Base-by-base conservation (phyloP, 2,329 filamentous ascomycete species). In the Kalaharituber pfeilii region DNA sequence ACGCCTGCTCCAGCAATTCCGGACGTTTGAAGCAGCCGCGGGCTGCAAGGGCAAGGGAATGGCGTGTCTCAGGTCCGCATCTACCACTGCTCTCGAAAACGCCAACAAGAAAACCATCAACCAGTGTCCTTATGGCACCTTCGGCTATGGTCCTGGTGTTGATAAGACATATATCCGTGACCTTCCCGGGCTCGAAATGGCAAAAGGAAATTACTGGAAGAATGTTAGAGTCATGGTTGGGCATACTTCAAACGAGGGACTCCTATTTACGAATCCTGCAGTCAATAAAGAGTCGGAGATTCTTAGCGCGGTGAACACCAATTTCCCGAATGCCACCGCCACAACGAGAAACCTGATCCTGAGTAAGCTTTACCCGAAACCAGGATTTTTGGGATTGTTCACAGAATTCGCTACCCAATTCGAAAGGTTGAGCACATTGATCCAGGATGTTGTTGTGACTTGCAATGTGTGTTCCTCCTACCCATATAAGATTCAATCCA, bases 161-260 rank as follows among this genome's bases (percentile, higher is more conserved):
- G 69, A 70, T 56, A 64, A 66, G 22, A 59, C 53, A 11, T 65
- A 65, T 44, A 64, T 69, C 29, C 61, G 59, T 9, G 63, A 68
- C 26, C 59, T 69, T 5, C 63, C 67, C 3, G 56, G 60, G 1
- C 54, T 68, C 5, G 67, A 69, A 51, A 63, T 66, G 20, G 60
- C 60, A 20, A 52, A 45, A 55, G 67, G 65, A 7, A 66, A 67
- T 15, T 67, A 63, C 47, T 68, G 64, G 61, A 65, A 67, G 49
- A 56, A 67, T 29, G 57, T 67, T 1, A 62, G 64, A 1, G 52
- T 68, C 15, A 61, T 69, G 27, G 58, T 68, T 18, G 65, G 65
- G 3, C 67, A 69, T 58, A 66, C 63, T n/a, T 57, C 57, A 7
- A 62, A 69, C 45, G 67, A 69, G 56, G 62, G 63, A 4, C 58